Evolutionary conservation across 148 eudicot genomes (phyloP), one percentile per base, ranked within the genome.

Genomic region (Nyssa sinensis): DNA sequence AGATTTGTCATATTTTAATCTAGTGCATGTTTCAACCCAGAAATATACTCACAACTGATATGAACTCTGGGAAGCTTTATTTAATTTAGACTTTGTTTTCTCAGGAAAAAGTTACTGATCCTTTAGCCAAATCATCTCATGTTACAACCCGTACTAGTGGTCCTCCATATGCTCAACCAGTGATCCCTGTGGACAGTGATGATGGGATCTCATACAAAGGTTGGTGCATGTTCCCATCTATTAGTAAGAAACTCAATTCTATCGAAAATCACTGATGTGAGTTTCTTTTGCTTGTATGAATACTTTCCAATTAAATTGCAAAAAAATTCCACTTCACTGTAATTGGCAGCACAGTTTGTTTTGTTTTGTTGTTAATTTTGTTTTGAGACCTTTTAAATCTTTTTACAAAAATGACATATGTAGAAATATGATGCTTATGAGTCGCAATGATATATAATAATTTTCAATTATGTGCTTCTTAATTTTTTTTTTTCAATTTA

Each of bases 171-270:
- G 69, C 81, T 71, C 77, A 85, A 73, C 80, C 90, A 55, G 34
- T 85, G 63, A 80, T 87, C 74, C 75, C 90, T 51, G 73, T 87
- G 72, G 96, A 91, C 71, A 81, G 81, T 80, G 97, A 93, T 67
- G 97, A 93, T 78, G 98, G 92, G 37, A 78, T 93, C 74, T 80
- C 98, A 37, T 91, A 65, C 73, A 70, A 86, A 83, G 92, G 98
- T 91, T 66, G 32, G 76, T 78, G 16, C 25, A 24, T n/a, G n/a
- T 16, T 71, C 31, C 34, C 25, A 35, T 58, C 51, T 72, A 61
- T 57, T 37, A 61, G 25, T 39, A 60, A 62, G 12, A 8, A 21
- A 72, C 57, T 16, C 23, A 35, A 58, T 28, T 71, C 53, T 9
- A 37, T 14, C 7, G 65, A 24, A 64, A 59, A 41, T 23, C 27